phyloP scores from a whole-genome alignment of 495 filamentous ascomycete genomes.

The Acidiella bohemica region DNA sequence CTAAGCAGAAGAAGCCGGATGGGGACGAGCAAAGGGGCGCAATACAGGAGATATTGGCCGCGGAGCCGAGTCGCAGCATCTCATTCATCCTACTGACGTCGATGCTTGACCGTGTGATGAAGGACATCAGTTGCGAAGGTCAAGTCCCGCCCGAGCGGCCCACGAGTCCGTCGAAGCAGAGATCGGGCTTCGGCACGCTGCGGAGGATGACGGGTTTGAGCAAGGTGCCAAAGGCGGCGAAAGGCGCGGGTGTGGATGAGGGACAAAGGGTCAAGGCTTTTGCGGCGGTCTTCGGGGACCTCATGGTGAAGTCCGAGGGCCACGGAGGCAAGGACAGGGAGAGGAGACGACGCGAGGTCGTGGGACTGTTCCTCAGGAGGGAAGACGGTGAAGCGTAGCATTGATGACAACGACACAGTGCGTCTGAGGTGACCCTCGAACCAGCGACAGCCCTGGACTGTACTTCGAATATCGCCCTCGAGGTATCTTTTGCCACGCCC shows the following conservation, averaged over 20 bases:
- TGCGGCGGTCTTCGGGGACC: slow-evolving; percentile 7
- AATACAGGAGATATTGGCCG: slow-evolving; percentile 59
- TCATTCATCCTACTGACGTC: slow-evolving; percentile 75
- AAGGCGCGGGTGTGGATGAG: neutral
- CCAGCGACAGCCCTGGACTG: too few relatives aligned
- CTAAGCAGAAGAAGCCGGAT: slow-evolving; percentile 32
- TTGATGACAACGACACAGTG: neutral
- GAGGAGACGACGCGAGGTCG: slow-evolving; percentile 4
- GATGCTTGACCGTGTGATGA: slow-evolving; percentile 41
- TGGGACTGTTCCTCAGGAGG: slow-evolving; percentile 10
- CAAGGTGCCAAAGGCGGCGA: slow-evolving; percentile 3
- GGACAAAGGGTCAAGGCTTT: neutral
- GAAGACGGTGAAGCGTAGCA: neutral
- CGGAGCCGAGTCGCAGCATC: slow-evolving; percentile 63
- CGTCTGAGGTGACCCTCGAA: neutral
- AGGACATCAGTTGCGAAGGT: slow-evolving; percentile 15
- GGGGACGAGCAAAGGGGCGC: slow-evolving; percentile 53
- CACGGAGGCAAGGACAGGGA: slow-evolving; percentile 3
- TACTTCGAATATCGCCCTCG: too few relatives aligned
- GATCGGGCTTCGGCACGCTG: slow-evolving; percentile 1
- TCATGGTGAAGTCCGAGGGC: slow-evolving; percentile 1
- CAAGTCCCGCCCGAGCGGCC: neutral
- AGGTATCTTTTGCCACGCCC: too few relatives aligned
- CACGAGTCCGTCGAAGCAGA: neutral
- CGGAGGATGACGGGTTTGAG: slow-evolving; percentile 7